These are phyloP conservation scores for Tillandsia leiboldiana DNA, from an alignment of 176 grass and related monocot species.

Conservation along the genomic window DNA sequence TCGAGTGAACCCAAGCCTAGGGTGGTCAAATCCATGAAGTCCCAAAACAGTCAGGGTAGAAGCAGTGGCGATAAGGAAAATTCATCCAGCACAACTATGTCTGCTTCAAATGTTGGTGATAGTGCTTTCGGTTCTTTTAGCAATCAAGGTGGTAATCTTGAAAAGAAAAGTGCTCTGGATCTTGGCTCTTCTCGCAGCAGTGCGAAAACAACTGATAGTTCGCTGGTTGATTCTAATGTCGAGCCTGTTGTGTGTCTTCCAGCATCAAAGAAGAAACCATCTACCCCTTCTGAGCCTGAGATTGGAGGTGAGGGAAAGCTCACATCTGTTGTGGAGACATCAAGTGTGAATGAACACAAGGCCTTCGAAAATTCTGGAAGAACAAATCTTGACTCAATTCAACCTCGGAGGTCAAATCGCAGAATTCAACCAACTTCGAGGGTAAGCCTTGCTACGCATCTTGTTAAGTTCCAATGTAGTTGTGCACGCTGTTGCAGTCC, in stretches of 20 bases:
- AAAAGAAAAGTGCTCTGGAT: constrained; percentile 28
- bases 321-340: not conserved
- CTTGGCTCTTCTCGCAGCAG: not conserved
- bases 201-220: constrained; percentile 22
- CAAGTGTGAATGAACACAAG: constrained; percentile 3
- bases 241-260: constrained; percentile 29
- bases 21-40: constrained; percentile 44
- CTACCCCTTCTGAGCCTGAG: constrained; percentile 7
- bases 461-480: constrained; percentile 6
- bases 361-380: constrained; percentile 38
- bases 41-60: constrained; percentile 31
- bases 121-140: constrained; percentile 27
- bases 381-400: constrained; percentile 35
- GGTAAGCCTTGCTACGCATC: constrained; percentile 29
- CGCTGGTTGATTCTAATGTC: constrained; percentile 22
- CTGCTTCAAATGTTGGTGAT: constrained; percentile 28
- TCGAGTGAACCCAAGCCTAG: constrained; percentile 39
- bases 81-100: constrained; percentile 12
- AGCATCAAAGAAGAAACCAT: constrained; percentile 31
- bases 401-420: constrained; percentile 81
- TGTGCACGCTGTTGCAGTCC: not conserved
- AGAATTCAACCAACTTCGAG: constrained; percentile 93
- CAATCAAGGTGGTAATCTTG: constrained; percentile 17
- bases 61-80: constrained; percentile 26
- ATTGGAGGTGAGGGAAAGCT: constrained; percentile 26